Evolutionary conservation across 495 filamentous ascomycete genomes (phyloP).

Genomic region (Durotheca rogersii): DNA sequence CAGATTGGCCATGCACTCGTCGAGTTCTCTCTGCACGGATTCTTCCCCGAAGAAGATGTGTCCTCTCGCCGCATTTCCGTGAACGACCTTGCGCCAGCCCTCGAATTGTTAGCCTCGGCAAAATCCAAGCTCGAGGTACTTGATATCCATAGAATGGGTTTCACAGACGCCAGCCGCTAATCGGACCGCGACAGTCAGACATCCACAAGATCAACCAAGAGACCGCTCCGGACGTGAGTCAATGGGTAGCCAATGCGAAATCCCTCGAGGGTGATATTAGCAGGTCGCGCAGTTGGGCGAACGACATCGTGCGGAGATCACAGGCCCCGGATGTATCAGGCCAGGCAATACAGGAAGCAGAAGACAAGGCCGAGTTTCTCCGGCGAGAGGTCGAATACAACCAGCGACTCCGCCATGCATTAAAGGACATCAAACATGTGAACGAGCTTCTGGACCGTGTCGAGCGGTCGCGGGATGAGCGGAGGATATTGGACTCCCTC

Average conservation of each 20-base stretch:
- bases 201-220: constrained; percentile 72
- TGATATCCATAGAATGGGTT: neutral
- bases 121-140: constrained; percentile 68
- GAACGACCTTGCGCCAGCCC: constrained; percentile 59
- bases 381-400: constrained; percentile 77
- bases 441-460: constrained; percentile 54
- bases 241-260: constrained; percentile 81
- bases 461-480: constrained; percentile 49
- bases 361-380: constrained; percentile 68
- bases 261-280: constrained; percentile 81
- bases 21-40: constrained; percentile 66
- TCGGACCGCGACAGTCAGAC: constrained; percentile 52
- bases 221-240: constrained; percentile 72
- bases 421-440: constrained; percentile 60
- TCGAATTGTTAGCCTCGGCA: constrained; percentile 64
- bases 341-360: constrained; percentile 62
- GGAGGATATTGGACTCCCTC: constrained; percentile 52
- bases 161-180: constrained; percentile 4
- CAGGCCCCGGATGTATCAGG: constrained; percentile 62
- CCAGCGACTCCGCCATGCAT: constrained; percentile 59
- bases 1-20: constrained; percentile 67
- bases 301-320: constrained; percentile 70
- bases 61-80: constrained; percentile 63
- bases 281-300: constrained; percentile 67
- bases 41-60: constrained; percentile 73